Percentiles rank a stretch among this genome's conserved stretches.
Evolutionary conservation across 345 rosid genomes (phyloP).

Genomic region (Eucalyptus erythrocorys): DNA sequence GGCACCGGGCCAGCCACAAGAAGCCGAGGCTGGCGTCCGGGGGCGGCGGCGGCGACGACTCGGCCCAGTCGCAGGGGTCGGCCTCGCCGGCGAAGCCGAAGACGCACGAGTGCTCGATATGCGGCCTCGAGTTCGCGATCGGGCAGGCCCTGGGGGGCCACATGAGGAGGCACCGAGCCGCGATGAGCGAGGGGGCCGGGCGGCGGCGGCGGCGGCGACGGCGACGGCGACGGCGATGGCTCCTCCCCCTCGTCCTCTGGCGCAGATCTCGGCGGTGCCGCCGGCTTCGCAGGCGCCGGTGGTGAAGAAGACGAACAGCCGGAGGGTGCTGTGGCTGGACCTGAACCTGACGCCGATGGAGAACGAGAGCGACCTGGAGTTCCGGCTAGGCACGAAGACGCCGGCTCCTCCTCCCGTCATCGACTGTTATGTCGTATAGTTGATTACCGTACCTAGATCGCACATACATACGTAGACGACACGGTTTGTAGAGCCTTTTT

Average conservation of each 20-base stretch:
- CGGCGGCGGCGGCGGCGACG: neutral
- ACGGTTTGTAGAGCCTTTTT: neutral
- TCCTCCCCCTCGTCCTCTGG: neutral
- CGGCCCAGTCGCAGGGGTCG: neutral
- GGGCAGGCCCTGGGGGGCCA: constrained; percentile 71
- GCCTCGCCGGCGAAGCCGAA: constrained; percentile 27
- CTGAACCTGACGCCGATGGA: constrained; percentile 63
- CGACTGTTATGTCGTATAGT: constrained; percentile 18
- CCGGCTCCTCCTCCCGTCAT: constrained; percentile 15
- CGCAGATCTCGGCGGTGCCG: neutral
- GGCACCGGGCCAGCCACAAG: constrained; percentile 69
- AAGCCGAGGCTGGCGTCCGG: constrained; percentile 19
- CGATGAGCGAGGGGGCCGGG: neutral
- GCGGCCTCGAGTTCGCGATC: constrained; percentile 74
- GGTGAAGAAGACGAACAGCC: constrained; percentile 32
- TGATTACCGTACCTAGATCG: neutral
- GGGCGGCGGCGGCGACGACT: neutral
- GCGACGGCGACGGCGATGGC: neutral
- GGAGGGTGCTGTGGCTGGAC: constrained; percentile 40
- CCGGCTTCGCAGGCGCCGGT: neutral
- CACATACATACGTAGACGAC: neutral
- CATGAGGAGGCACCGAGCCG: constrained; percentile 52
- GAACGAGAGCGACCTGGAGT: constrained; percentile 52
- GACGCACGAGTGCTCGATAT: constrained; percentile 77
- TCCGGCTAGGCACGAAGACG: constrained; percentile 9